phyloP scores from a whole-genome alignment of 805 yeast genomes.

The Suhomyces faveliae region DNA sequence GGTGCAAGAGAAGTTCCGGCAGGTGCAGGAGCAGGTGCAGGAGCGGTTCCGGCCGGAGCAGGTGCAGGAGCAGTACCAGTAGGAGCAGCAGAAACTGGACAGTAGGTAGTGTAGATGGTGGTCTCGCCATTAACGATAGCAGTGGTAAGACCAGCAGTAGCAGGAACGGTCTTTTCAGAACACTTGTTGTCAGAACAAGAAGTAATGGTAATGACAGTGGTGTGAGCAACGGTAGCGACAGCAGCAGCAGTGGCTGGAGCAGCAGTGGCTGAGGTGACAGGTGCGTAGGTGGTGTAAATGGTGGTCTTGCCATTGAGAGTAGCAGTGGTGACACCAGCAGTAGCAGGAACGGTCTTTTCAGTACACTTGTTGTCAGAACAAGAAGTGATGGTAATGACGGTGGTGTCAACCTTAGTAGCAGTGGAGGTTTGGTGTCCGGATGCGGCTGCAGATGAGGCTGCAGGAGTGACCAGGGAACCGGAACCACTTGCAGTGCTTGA shows the following conservation, averaged over 20 bases:
- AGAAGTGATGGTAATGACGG: constrained; percentile 37
- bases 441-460: constrained; percentile 22
- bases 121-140: constrained; percentile 31
- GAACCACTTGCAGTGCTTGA: not conserved
- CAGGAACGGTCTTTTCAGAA: constrained; percentile 18
- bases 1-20: constrained; percentile 10
- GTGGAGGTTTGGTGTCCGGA: constrained; percentile 28
- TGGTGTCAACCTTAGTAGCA: constrained; percentile 18
- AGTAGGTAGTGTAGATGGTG: constrained; percentile 43
- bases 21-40: constrained; percentile 9
- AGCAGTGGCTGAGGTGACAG: constrained; percentile 14
- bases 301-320: constrained; percentile 34
- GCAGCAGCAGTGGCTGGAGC: constrained; percentile 22
- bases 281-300: constrained; percentile 43
- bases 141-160: constrained; percentile 22
- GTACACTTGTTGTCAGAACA: constrained; percentile 33
- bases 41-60: constrained; percentile 2
- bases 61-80: constrained; percentile 9
- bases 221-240: constrained; percentile 17
- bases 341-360: constrained; percentile 17
- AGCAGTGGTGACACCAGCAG: constrained; percentile 24
- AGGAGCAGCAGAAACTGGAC: constrained; percentile 21
- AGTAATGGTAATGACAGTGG: constrained; percentile 35
- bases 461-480: constrained; percentile 8
- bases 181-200: constrained; percentile 36